These are phyloP conservation scores for Yamadazyma triangularis DNA, from an alignment of 1,139 yeast species.

Conservation along the genomic window DNA sequence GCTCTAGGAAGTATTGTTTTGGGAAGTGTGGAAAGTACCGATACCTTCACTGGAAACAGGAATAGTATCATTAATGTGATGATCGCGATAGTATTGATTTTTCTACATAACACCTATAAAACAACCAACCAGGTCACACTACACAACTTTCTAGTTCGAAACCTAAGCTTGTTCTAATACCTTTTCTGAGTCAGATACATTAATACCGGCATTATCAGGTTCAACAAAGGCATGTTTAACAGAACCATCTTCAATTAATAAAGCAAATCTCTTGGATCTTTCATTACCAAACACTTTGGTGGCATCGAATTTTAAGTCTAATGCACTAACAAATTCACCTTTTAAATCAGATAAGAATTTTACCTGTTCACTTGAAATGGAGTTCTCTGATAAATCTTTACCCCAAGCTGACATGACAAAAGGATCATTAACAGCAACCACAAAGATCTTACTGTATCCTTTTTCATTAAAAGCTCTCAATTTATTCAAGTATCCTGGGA, in stretches of 20 bases:
- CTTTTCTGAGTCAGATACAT: slow-evolving; percentile 40
- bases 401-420: slow-evolving; percentile 76
- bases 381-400: slow-evolving; percentile 29
- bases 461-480: slow-evolving; percentile 52
- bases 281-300: slow-evolving; percentile 65
- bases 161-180: slow-evolving; percentile 26
- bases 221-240: slow-evolving; percentile 67
- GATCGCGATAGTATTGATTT: too few relatives aligned
- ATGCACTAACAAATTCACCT: slow-evolving; percentile 62
- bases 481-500: slow-evolving; percentile 69
- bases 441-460: slow-evolving; percentile 58
- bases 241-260: slow-evolving; percentile 68
- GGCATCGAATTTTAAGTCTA: slow-evolving; percentile 71
- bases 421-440: slow-evolving; percentile 81
- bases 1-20: too few relatives aligned
- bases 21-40: too few relatives aligned
- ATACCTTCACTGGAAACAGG: too few relatives aligned
- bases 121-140: too few relatives aligned
- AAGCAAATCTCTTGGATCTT: slow-evolving; percentile 74
- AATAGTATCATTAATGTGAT: too few relatives aligned
- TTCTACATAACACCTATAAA: too few relatives aligned
- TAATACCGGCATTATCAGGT: slow-evolving; percentile 75
- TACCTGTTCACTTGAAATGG: slow-evolving; percentile 30
- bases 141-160: too few relatives aligned
- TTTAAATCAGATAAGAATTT: slow-evolving; percentile 71